A percentile compares a stretch with the other conserved stretches of the same genome.
phyloP scores from a whole-genome alignment of 331 rosid species.

The Pyracantha coccinea region DNA sequence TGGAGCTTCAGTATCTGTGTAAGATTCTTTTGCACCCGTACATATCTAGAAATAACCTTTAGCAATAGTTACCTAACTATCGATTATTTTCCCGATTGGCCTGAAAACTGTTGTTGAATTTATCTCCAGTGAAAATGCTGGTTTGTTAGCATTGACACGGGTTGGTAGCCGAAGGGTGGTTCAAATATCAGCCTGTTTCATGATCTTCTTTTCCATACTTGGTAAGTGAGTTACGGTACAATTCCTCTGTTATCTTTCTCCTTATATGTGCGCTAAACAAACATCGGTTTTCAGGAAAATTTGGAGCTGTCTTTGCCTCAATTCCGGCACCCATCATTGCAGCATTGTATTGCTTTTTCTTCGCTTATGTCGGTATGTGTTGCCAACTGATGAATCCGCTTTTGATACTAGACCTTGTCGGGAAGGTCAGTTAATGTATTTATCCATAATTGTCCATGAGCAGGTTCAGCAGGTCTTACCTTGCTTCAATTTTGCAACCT shows the following conservation, averaged over 20 bases:
- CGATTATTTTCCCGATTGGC: not conserved
- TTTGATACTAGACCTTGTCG: not conserved
- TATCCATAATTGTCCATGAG: not conserved
- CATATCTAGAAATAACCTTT: not conserved
- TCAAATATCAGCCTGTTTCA: slow-evolving; percentile 64
- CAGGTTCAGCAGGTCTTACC: slow-evolving; percentile 61
- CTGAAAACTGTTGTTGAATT: slow-evolving; percentile 1
- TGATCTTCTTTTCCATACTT: slow-evolving; percentile 64
- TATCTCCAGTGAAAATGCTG: slow-evolving; percentile 50
- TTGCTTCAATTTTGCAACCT: slow-evolving; percentile 57
- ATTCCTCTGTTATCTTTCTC: not conserved
- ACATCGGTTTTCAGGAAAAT: slow-evolving; percentile 50
- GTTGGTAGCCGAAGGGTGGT: slow-evolving; percentile 69
- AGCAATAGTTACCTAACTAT: not conserved
- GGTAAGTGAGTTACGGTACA: slow-evolving; percentile 22
- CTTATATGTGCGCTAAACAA: not conserved
- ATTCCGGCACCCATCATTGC: slow-evolving; percentile 86
- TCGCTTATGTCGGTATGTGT: slow-evolving; percentile 87
- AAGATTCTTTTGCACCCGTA: slow-evolving; percentile 27
- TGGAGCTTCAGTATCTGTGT: slow-evolving; percentile 92
- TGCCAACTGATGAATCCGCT: not conserved
- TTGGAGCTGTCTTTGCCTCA: slow-evolving; percentile 95
- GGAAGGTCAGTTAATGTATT: not conserved
- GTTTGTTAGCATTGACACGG: slow-evolving; percentile 55
- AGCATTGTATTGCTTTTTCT: slow-evolving; percentile 87